Base-by-base conservation (phyloP, 306 rosid genomes). In the Glycine soja region DNA sequence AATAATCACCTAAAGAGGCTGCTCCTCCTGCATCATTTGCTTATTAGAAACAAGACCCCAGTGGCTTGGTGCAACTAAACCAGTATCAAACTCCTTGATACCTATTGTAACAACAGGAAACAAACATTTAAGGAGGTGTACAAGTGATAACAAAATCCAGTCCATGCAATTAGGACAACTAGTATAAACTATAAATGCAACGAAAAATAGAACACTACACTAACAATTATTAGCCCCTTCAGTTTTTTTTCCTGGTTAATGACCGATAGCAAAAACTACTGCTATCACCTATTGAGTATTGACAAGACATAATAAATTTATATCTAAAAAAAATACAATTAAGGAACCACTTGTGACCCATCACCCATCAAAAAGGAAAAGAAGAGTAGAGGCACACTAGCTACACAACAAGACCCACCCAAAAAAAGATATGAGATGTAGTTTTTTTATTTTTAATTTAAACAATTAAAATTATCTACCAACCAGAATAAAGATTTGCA, bases 1-100 rank as follows among this genome's bases (percentile, higher is more conserved):
- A 73, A 13, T 57, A 24, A 54, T 34, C 59, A 93, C 99, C 97
- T 96, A 98, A 81, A 96, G 98, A 62, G 99, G 99, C 83, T 96
- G 98, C 91, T 96, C 99, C 87, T 96, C 99, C 86, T 96, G 99
- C 99, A 96, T 96, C 99, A 96, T 93, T 69, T 96, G 99, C 90
- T 96, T 96, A 84, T 96, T 98, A 43, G 99, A 96, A 70, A 96
- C 98, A 81, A 93, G 99, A 91, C 93, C 99, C 97, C 98, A 96
- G 81, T 96, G 99, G 85, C 99, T 96, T 59, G 99, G 99, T 62
- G 98, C 99, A 81, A 97, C 99, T 80, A 96, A 81, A 43, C 99
- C 99, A 87, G 99, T 96, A 85, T 96, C 99, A 72, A 98, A 96
- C 86, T 96, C 99, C 87, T 96, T 96, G 71, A 96, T 96, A 70